phyloP scores from a whole-genome alignment of 345 rosid genomes.

The Cardamine resedifolia region DNA sequence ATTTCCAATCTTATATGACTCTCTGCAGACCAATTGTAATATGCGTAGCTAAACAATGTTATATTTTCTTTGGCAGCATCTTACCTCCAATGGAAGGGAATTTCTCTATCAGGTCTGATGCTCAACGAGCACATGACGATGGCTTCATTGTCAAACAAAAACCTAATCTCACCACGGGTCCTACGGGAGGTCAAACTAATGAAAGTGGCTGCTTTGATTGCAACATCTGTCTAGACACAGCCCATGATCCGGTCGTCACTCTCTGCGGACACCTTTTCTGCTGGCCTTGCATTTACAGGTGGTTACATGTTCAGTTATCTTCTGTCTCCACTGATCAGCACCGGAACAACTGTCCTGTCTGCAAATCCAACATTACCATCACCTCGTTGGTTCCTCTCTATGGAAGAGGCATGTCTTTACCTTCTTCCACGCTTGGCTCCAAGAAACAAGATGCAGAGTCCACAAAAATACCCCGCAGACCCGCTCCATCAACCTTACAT shows the following conservation, averaged over 20 bases:
- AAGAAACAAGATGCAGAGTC: constrained; percentile 25
- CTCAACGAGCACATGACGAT: constrained; percentile 38
- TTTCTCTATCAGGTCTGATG: constrained; percentile 42
- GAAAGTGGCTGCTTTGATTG: constrained; percentile 59
- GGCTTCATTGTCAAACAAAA: constrained; percentile 40
- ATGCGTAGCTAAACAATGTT: background rate
- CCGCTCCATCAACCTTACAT: constrained; percentile 40
- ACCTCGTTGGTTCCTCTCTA: constrained; percentile 85
- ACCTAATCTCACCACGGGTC: constrained; percentile 29
- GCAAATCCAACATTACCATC: constrained; percentile 66
- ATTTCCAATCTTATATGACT: background rate
- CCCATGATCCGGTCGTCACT: constrained; percentile 73
- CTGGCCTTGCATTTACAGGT: constrained; percentile 79
- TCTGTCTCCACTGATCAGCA: constrained; percentile 45
- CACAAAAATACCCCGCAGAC: constrained; percentile 60
- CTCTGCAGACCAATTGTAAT: background rate
- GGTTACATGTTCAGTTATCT: constrained; percentile 40
- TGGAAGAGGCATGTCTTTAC: constrained; percentile 61
- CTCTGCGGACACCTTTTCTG: constrained; percentile 88
- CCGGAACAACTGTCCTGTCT: constrained; percentile 69
- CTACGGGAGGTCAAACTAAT: constrained; percentile 26
- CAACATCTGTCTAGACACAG: constrained; percentile 75
- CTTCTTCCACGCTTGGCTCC: constrained; percentile 29
- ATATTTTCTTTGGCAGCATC: constrained; percentile 33
- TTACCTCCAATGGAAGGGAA: constrained; percentile 41